Conservation (phyloP, 2,329 filamentous ascomycete species). For the Aspergillus pseudonomiae region DNA sequence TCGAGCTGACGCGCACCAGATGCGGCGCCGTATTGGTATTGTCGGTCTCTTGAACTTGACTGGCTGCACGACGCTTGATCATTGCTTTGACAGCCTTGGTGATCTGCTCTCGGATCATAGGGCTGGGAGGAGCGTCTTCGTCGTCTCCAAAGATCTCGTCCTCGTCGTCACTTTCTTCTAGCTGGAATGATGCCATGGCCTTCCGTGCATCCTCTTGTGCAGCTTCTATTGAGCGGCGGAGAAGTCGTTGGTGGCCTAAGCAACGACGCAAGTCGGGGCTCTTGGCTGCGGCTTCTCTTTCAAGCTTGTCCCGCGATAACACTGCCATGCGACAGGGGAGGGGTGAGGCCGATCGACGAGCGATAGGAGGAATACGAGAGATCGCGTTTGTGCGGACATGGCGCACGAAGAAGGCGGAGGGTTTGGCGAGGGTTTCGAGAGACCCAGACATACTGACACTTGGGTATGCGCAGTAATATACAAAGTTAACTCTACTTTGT, state of each 20-base stretch:
- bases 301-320: constrained; percentile 24
- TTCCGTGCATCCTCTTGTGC: constrained; percentile 20
- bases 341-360: constrained; percentile 12
- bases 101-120: constrained; percentile 17
- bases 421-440: constrained; percentile 7
- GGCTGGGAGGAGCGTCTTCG: neutral
- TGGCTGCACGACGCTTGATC: constrained; percentile 12
- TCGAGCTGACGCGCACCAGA: neutral
- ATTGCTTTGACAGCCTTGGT: constrained; percentile 16
- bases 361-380: constrained; percentile 22
- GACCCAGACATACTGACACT: constrained; percentile 9
- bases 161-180: constrained; percentile 16
- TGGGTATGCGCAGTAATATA: neutral
- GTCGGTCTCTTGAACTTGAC: neutral
- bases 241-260: constrained; percentile 23
- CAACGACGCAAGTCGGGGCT: constrained; percentile 30
- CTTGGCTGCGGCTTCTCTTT: constrained; percentile 15
- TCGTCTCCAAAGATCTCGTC: neutral
- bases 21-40: neutral
- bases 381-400: constrained; percentile 18
- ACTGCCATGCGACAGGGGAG: constrained; percentile 16
- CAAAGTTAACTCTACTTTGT: neutral
- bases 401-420: constrained; percentile 8
- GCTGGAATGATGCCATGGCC: constrained; percentile 11
- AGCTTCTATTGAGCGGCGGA: constrained; percentile 20